Evolutionary conservation across 495 filamentous ascomycete genomes (phyloP).

Genomic region (Penicillium salamii): DNA sequence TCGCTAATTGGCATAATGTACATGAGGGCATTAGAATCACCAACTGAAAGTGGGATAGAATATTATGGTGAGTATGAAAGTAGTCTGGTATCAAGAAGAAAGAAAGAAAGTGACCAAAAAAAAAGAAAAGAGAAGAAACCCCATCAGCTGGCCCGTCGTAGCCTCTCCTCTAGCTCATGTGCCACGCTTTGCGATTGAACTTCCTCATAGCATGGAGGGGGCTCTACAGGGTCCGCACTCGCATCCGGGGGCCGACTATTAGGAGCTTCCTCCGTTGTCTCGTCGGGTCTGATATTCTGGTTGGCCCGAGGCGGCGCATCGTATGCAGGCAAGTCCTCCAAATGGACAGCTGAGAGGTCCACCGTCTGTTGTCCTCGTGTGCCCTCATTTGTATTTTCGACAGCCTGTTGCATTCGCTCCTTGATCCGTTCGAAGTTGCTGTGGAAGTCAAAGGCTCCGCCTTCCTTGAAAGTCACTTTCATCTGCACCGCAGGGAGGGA

Average conservation of each 20-base stretch:
- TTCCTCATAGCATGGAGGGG: conserved; percentile 92
- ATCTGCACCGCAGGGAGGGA: conserved; percentile 68
- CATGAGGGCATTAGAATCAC: conserved; percentile 5
- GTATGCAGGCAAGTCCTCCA: conserved; percentile 87
- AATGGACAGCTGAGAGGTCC: conserved; percentile 57
- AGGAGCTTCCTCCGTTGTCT: conserved; percentile 9
- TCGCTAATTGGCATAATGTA: conserved; percentile 20
- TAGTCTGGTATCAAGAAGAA: not conserved
- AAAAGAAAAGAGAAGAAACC: too few relatives aligned
- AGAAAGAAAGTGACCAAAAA: too few relatives aligned
- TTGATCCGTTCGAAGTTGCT: conserved; percentile 79
- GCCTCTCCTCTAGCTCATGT: conserved; percentile 51
- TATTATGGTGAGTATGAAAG: not conserved
- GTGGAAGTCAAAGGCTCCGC: conserved; percentile 91
- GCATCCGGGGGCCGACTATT: conserved; percentile 17
- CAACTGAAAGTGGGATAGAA: not conserved
- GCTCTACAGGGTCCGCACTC: conserved; percentile 60
- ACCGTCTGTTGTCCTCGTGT: conserved; percentile 47
- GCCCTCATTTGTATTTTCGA: conserved; percentile 61
- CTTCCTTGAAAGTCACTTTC: conserved; percentile 88
- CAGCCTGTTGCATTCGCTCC: conserved; percentile 75
- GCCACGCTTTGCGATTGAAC: conserved; percentile 78
- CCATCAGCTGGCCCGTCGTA: conserved; percentile 34
- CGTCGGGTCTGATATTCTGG: conserved; percentile 1
- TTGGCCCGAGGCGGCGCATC: conserved; percentile 30